phyloP scores from a whole-genome alignment of 2,329 filamentous ascomycete species.

The Cytospora leucostoma region DNA sequence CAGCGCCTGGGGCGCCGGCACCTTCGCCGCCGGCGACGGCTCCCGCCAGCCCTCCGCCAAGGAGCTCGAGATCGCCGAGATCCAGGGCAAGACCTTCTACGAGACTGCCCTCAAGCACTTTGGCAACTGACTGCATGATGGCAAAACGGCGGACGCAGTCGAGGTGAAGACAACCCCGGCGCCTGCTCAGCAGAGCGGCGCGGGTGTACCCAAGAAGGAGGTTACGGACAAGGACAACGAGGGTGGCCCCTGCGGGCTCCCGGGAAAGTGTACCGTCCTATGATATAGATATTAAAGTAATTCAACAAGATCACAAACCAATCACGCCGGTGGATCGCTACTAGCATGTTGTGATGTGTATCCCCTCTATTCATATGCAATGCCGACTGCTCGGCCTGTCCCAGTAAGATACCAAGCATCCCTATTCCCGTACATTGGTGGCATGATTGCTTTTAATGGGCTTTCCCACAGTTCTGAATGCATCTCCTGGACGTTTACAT shows the following conservation, averaged over 20 bases:
- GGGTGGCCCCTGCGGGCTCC: slow-evolving; percentile 72
- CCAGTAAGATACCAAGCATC: too few species aligned
- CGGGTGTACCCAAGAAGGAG: slow-evolving; percentile 22
- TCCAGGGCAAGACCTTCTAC: slow-evolving; percentile 87
- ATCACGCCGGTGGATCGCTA: background rate
- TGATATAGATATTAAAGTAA: slow-evolving; percentile 37
- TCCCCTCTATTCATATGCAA: too few species aligned
- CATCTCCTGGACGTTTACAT: too few species aligned
- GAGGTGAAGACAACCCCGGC: background rate
- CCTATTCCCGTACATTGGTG: too few species aligned
- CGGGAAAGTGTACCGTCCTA: slow-evolving; percentile 70
- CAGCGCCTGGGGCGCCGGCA: slow-evolving; percentile 89
- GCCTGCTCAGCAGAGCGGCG: slow-evolving; percentile 27
- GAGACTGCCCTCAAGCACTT: slow-evolving; percentile 69
- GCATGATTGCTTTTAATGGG: too few species aligned
- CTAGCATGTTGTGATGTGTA: background rate
- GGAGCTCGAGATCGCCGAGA: slow-evolving; percentile 77
- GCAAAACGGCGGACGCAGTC: slow-evolving; percentile 33
- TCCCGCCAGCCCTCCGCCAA: slow-evolving; percentile 74
- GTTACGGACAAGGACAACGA: slow-evolving; percentile 46
- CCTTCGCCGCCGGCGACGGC: slow-evolving; percentile 78
- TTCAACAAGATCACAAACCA: background rate
- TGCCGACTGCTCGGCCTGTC: too few species aligned
- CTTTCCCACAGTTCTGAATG: too few species aligned
- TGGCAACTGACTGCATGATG: slow-evolving; percentile 74